A percentile compares a stretch with the other conserved stretches of the same genome.
Evolutionary conservation across 2,329 filamentous ascomycete species (phyloP).

Genomic region (Calonectria fujianensis): DNA sequence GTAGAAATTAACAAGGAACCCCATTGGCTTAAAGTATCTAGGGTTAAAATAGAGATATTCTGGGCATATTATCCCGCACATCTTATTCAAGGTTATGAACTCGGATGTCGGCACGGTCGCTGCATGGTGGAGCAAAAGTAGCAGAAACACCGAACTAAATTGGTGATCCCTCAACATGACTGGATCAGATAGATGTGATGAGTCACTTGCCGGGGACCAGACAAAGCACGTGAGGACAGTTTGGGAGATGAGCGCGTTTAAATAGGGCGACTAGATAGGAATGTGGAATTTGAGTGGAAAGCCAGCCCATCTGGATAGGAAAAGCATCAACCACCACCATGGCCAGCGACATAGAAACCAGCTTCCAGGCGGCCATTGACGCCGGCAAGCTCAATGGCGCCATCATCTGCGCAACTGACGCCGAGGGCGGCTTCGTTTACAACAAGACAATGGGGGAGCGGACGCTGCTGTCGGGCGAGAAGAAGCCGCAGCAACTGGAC

Average conservation of each 20-base stretch:
- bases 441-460: slow-evolving; percentile 63
- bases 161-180: slow-evolving; percentile 2
- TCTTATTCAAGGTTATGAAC: background rate
- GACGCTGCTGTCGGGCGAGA: slow-evolving; percentile 64
- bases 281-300: background rate
- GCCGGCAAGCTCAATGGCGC: slow-evolving; percentile 66
- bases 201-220: slow-evolving; percentile 10
- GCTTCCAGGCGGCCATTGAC: slow-evolving; percentile 63
- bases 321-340: slow-evolving; percentile 38
- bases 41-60: background rate
- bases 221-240: background rate
- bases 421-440: slow-evolving; percentile 62
- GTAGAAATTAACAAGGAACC: background rate
- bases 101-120: slow-evolving; percentile 1
- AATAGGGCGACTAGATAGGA: background rate
- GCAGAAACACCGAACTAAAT: background rate
- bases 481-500: slow-evolving; percentile 60
- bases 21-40: background rate
- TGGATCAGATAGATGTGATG: slow-evolving; percentile 5
- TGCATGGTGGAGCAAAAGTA: background rate
- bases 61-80: background rate
- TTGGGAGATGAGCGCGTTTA: background rate
- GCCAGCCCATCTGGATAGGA: background rate
- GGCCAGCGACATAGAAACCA: slow-evolving; percentile 60
- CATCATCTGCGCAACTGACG: slow-evolving; percentile 64